Conservation (phyloP, 2,329 filamentous ascomycete species). For the Chrysoporthe cubensis region DNA sequence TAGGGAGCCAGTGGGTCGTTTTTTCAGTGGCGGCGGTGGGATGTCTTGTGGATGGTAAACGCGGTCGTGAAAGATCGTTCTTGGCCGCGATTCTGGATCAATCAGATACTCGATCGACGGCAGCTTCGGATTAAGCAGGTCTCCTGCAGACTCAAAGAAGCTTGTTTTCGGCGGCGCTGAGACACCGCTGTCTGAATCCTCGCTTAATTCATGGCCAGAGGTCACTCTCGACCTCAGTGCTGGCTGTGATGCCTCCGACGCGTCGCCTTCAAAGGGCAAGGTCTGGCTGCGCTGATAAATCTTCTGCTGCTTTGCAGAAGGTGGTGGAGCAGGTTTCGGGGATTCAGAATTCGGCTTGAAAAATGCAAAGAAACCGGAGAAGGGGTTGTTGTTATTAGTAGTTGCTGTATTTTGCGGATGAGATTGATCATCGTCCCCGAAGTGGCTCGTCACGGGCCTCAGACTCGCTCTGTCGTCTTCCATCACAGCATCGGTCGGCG, state of each 20-base stretch:
- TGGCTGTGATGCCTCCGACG: constrained; percentile 36
- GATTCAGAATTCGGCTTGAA: constrained; percentile 64
- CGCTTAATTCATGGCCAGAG: constrained; percentile 52
- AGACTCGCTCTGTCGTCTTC: constrained; percentile 69
- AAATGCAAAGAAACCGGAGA: constrained; percentile 71
- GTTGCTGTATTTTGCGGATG: constrained; percentile 38
- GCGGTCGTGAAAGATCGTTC: constrained; percentile 95
- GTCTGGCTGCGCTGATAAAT: constrained; percentile 83
- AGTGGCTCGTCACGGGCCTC: constrained; percentile 46
- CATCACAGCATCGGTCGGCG: constrained; percentile 64
- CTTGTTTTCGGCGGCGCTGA: constrained; percentile 85
- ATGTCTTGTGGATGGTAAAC: constrained; percentile 95
- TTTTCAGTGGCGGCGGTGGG: constrained; percentile 74
- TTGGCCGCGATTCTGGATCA: constrained; percentile 78
- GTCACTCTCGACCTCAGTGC: constrained; percentile 50
- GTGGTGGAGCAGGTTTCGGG: constrained; percentile 52
- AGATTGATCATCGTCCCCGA: constrained; percentile 34
- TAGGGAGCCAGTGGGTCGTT: constrained; percentile 45
- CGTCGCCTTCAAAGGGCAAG: constrained; percentile 51
- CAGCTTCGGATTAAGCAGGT: constrained; percentile 87
- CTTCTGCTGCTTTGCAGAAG: constrained; percentile 62
- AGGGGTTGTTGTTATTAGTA: constrained; percentile 52
- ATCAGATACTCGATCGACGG: constrained; percentile 81
- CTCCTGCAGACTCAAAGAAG: constrained; percentile 92
- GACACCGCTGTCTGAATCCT: constrained; percentile 48